Conservation (phyloP, 768 basidiomycete species). For the Boletus vermiculosoides region DNA sequence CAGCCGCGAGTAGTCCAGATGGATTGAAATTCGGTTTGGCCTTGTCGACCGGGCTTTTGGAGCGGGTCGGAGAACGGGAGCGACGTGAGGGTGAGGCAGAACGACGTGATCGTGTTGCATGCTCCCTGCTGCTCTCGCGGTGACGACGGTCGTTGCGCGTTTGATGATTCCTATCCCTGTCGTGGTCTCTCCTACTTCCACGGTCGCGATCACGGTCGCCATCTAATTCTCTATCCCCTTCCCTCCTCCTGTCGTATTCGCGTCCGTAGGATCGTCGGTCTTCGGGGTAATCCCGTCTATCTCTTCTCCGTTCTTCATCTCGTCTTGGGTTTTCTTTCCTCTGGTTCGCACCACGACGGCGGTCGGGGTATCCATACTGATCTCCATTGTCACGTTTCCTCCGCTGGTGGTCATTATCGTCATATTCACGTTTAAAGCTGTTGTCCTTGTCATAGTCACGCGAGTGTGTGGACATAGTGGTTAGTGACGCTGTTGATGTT, state of each 20-base stretch:
- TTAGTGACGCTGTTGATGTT: not conserved
- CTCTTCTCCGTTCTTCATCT: slow-evolving; percentile 24
- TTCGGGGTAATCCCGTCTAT: slow-evolving; percentile 15
- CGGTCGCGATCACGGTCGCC: slow-evolving; percentile 11
- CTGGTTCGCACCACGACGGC: slow-evolving; percentile 14
- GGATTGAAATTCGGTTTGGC: slow-evolving; percentile 86
- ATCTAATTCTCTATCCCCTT: slow-evolving; percentile 12
- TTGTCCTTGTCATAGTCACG: slow-evolving; percentile 15
- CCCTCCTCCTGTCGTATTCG: slow-evolving; percentile 18
- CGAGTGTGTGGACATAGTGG: slow-evolving; percentile 15
- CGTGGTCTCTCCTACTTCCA: slow-evolving; percentile 16
- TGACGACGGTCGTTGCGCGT: slow-evolving; percentile 28
- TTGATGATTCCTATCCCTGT: slow-evolving; percentile 42
- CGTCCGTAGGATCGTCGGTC: slow-evolving; percentile 21
- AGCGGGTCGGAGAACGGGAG: slow-evolving; percentile 42
- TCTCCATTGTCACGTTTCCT: slow-evolving; percentile 8
- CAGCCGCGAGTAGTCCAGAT: slow-evolving; percentile 92
- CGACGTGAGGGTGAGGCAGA: slow-evolving; percentile 54
- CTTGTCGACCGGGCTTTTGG: slow-evolving; percentile 51
- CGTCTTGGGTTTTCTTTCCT: slow-evolving; percentile 17
- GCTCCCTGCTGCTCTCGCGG: slow-evolving; percentile 30
- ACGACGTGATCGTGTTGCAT: slow-evolving; percentile 40
- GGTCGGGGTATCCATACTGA: slow-evolving; percentile 12
- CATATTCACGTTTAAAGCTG: slow-evolving; percentile 12
- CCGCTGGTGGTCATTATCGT: slow-evolving; percentile 10